These are phyloP conservation scores for Malus sieversii DNA, from an alignment of 306 rosid species.

Conservation along the genomic window DNA sequence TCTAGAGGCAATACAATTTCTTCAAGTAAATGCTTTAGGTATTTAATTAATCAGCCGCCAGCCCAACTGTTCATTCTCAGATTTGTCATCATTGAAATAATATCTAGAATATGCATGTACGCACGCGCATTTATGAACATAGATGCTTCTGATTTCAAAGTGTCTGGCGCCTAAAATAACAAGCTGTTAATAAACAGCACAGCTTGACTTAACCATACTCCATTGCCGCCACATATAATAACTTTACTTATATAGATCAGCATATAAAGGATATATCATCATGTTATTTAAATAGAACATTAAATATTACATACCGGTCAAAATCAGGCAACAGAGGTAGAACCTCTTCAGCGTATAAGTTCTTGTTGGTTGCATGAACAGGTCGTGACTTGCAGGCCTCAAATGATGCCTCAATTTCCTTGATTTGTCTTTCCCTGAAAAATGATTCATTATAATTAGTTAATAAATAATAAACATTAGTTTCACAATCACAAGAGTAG, in stretches of 20 bases:
- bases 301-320: slow-evolving; percentile 51
- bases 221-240: neutral
- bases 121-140: neutral
- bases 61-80: neutral
- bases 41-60: neutral
- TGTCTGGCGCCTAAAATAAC: neutral
- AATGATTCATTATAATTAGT: slow-evolving; percentile 10
- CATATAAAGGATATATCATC: neutral
- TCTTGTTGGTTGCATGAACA: slow-evolving; percentile 83
- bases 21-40: neutral
- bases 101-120: neutral
- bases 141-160: neutral
- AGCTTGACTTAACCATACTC: neutral
- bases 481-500: neutral
- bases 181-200: neutral
- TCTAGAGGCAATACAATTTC: neutral
- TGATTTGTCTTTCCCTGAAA: slow-evolving; percentile 86
- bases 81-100: neutral
- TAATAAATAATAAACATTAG: neutral
- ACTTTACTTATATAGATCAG: neutral
- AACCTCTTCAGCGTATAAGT: slow-evolving; percentile 84
- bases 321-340: slow-evolving; percentile 86
- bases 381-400: slow-evolving; percentile 88
- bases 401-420: slow-evolving; percentile 96
- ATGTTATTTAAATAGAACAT: neutral